Base-by-base conservation (phyloP, 768 basidiomycete species). In the Leccinum sublutescens region DNA sequence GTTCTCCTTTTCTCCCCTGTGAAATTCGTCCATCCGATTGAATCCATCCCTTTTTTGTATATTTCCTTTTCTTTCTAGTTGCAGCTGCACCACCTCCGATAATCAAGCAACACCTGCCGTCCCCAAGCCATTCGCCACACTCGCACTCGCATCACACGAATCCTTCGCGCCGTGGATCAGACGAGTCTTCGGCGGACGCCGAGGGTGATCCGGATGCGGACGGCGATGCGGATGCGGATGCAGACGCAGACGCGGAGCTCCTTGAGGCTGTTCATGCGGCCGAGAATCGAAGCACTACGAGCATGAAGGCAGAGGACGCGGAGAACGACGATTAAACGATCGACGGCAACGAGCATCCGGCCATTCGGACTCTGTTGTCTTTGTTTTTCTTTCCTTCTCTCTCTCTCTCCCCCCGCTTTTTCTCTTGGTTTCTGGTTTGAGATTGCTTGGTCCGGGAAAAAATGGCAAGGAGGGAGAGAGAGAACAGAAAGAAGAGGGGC, bases 251-350 rank as follows among this genome's bases (percentile, higher is more conserved):
- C 12, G 74, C 73, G 50, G 81, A 82, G 25, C 66, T 83, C 25
- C 66, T 82, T n/a, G 81, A 81, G 61, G 81, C 81, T 36, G 81
- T 80, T 0, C 79, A 79, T 59, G 81, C 80, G 6, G 76, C 81
- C 5, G 81, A 80, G 65, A 78, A 77, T 19, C 73, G 79, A 52
- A 76, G 74, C 50, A 70, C 69, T 52, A 70, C 69, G 50, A 68
- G 74, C 3, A 10, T 70, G 58, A 73, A 74, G 21, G 64, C 67
- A 19, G 67, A 71, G 14, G 71, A 72, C 19, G 64, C 40, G 9
- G 71, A 66, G 8, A 64, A 63, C 43, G 66, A 66, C 21, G 68
- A 70, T 36, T 73, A 56, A 36, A 50, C n/a, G 29, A 23, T 27
- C 51, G 51, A 33, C 31, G 7, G 40, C 40, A 43, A n/a, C 40